Conservation (phyloP, 139 green algal species). For the Tetradesmus lagerheimii region DNA sequence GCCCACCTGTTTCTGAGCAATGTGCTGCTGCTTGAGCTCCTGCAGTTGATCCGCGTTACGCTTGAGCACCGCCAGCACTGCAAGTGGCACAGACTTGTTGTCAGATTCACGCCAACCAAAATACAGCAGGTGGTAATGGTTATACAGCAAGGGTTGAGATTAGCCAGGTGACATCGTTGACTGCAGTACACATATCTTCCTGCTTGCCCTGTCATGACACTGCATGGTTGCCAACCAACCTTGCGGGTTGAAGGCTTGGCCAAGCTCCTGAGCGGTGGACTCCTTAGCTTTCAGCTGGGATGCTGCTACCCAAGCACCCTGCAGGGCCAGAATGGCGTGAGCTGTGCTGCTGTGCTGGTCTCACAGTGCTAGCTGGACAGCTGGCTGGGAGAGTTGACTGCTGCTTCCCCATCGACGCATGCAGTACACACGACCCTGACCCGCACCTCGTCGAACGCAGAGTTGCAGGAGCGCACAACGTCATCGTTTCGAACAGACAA, state of each 20-base stretch:
- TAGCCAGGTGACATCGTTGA: not conserved
- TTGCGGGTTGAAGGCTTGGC: constrained; percentile 4
- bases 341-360: not conserved
- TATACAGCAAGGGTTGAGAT: no score
- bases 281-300: constrained; percentile 15
- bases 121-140: not conserved
- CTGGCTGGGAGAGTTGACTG: not conserved
- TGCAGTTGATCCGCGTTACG: constrained; percentile 29
- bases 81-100: not conserved
- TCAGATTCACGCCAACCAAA: no score
- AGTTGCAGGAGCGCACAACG: not conserved
- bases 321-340: not conserved
- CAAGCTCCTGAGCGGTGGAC: not conserved
- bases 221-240: not conserved
- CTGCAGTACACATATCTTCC: not conserved
- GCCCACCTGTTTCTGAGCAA: constrained; percentile 12
- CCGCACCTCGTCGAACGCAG: not conserved
- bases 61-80: constrained; percentile 33
- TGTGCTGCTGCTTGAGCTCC: constrained; percentile 21
- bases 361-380: constrained; percentile 9
- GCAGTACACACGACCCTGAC: not conserved
- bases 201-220: no score
- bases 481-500: constrained; percentile 5
- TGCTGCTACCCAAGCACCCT: constrained; percentile 4
- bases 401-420: not conserved